A percentile compares a stretch with the other conserved stretches of the same genome.
Evolutionary conservation across 768 basidiomycete species (phyloP).

Genomic region (Boletus subcaerulescens): DNA sequence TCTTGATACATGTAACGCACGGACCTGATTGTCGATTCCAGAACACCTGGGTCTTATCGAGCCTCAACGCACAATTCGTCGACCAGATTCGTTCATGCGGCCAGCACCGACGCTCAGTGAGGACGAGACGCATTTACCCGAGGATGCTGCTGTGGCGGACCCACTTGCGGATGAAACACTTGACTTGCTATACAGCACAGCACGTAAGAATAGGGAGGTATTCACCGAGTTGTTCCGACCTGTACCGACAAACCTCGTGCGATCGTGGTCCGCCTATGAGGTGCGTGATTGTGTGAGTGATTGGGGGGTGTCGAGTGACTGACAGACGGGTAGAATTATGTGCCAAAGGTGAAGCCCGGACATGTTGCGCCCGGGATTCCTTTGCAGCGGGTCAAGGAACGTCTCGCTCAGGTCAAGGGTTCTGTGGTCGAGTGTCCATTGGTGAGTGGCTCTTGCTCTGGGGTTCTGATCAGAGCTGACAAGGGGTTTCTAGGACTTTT

Average conservation of each 20-base stretch:
- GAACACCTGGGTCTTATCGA: constrained; percentile 86
- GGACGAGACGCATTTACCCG: constrained; percentile 56
- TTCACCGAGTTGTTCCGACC: constrained; percentile 86
- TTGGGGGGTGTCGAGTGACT: constrained; percentile 3
- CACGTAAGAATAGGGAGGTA: constrained; percentile 75
- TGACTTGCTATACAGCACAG: constrained; percentile 65
- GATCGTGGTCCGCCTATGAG: constrained; percentile 75
- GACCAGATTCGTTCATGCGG: constrained; percentile 60
- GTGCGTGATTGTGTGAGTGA: constrained; percentile 38
- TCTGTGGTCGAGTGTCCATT: constrained; percentile 75
- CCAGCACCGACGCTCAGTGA: constrained; percentile 70
- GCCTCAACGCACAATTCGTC: constrained; percentile 55
- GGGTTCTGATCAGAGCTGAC: constrained; percentile 4
- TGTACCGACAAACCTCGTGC: constrained; percentile 81
- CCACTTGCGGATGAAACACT: constrained; percentile 64
- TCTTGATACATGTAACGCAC: not conserved
- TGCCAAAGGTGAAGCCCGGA: constrained; percentile 74
- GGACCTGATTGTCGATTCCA: constrained; percentile 28
- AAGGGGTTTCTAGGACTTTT: constrained; percentile 59
- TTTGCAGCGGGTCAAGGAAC: constrained; percentile 69
- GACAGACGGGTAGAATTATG: constrained; percentile 51
- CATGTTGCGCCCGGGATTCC: constrained; percentile 74
- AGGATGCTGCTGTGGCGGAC: constrained; percentile 74
- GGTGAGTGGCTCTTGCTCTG: constrained; percentile 37
- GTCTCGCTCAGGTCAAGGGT: constrained; percentile 66